Base-by-base conservation (phyloP, 1,284 basidiomycete species). In the Rhodotorula glutinis region DNA sequence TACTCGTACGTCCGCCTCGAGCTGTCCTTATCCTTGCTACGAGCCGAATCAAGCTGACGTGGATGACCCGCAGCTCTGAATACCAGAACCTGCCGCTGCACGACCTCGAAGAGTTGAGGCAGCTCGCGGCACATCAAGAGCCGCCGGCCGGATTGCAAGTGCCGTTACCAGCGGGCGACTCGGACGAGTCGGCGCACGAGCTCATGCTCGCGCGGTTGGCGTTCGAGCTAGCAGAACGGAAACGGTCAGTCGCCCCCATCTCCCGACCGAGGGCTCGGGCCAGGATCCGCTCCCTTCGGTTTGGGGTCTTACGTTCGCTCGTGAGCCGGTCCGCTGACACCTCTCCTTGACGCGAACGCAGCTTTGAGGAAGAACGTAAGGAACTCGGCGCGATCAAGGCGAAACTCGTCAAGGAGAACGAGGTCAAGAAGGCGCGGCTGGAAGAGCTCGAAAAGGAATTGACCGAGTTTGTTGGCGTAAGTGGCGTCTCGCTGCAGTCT, bases 391-490 rank as follows among this genome's bases (percentile, higher is more conserved):
- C 53, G 11, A 62, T 54, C 29, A 75, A 75, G 59, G 67, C 73
- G 7, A 71, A 68, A 46, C 63, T 75, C 43, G 63, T 75, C 65
- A 74, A 73, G 62, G 73, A 74, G 65, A 75, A 74, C 53, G 68
- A 75, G 58, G 62, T 69, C 43, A 73, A 74, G 59, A 75, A 75
- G 60, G 54, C 68, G 9, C 62, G 65, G 33, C 60, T 75, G n/a
- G 74, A 75, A 46, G 70, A 73, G 40, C 60, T 75, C 17, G 75
- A 75, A 53, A 66, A 66, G 60, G 72, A 75, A 55, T 44, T 75
- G 33, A 73, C 68, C 53, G 73, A 72, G 27, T 75, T 75, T 49
- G 72, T 75, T 40, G 56, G 61, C 19, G 74, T 74, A 46, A n/a
- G 73, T 61, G 7, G 21, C 19, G 41, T 23, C 23, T 27, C 13